phyloP scores from a whole-genome alignment of 352 stramenopile species.

The Pythium pectinolyticum region DNA sequence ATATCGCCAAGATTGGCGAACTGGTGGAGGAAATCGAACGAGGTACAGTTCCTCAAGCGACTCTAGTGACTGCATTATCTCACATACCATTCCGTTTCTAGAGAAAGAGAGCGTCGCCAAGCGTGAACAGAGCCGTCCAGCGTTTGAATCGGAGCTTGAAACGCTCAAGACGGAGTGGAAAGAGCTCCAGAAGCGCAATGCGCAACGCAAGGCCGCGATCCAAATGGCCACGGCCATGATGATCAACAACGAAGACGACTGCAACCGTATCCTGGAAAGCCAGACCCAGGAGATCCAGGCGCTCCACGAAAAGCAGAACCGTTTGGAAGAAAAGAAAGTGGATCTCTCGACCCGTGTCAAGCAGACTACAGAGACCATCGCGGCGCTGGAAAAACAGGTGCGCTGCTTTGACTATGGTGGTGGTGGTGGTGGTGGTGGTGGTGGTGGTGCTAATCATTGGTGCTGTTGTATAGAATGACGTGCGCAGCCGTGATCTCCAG shows the following conservation, averaged over 20 bases:
- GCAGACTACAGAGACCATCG: slow-evolving; percentile 55
- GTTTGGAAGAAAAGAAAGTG: slow-evolving; percentile 70
- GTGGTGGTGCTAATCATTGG: neutral
- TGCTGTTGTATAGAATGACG: slow-evolving; percentile 43
- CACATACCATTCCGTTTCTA: slow-evolving; percentile 14
- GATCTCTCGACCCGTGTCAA: slow-evolving; percentile 71
- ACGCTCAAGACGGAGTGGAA: slow-evolving; percentile 63
- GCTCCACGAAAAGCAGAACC: slow-evolving; percentile 65
- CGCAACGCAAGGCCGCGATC: slow-evolving; percentile 66
- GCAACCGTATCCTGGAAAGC: slow-evolving; percentile 60
- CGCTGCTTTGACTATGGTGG: too few species aligned
- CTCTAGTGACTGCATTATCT: neutral
- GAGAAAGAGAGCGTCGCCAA: slow-evolving; percentile 53
- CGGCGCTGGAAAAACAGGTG: slow-evolving; percentile 59
- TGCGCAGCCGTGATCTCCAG: slow-evolving; percentile 65
- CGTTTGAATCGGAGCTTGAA: slow-evolving; percentile 51
- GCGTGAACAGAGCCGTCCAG: slow-evolving; percentile 34
- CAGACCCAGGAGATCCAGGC: slow-evolving; percentile 76
- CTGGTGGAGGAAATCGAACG: slow-evolving; percentile 46
- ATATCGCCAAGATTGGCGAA: slow-evolving; percentile 42
- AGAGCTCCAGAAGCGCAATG: slow-evolving; percentile 69
- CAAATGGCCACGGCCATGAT: slow-evolving; percentile 67
- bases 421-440: neutral
- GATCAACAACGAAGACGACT: slow-evolving; percentile 85
- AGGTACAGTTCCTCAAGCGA: slow-evolving; percentile 15